Conservation (phyloP, 495 filamentous ascomycete genomes). For the Letharia lupina region DNA sequence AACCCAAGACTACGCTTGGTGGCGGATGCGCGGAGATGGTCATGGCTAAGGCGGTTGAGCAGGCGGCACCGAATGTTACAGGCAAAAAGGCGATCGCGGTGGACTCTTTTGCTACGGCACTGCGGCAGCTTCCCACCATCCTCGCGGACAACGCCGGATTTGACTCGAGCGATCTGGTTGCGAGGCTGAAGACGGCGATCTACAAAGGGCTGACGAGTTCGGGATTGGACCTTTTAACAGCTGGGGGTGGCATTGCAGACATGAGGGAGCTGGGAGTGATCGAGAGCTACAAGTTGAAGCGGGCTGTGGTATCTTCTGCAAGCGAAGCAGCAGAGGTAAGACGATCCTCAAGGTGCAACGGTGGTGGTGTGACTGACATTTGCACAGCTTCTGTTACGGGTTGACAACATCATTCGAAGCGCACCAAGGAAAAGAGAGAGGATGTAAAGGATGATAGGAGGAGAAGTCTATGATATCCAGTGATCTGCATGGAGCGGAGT, state of each 20-base stretch:
- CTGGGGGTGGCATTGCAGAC: slow-evolving; percentile 88
- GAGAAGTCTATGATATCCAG: neutral
- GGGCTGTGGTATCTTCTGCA: slow-evolving; percentile 88
- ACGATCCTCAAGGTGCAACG: neutral
- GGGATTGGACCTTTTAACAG: slow-evolving; percentile 79
- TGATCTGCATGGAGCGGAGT: slow-evolving; percentile 1
- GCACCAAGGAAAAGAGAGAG: slow-evolving; percentile 69
- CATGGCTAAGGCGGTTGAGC: slow-evolving; percentile 96
- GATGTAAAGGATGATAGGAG: slow-evolving; percentile 39
- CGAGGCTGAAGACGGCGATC: slow-evolving; percentile 82
- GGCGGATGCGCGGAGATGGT: slow-evolving; percentile 97
- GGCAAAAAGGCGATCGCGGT: slow-evolving; percentile 96
- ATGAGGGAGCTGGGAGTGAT: slow-evolving; percentile 97
- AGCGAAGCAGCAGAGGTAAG: slow-evolving; percentile 93
- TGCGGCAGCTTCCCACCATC: slow-evolving; percentile 91
- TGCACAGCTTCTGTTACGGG: slow-evolving; percentile 62
- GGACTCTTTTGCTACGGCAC: slow-evolving; percentile 75
- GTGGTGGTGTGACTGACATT: slow-evolving; percentile 10
- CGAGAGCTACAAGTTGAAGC: slow-evolving; percentile 98
- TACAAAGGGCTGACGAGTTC: slow-evolving; percentile 90
- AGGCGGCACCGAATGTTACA: slow-evolving; percentile 84
- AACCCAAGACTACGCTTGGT: slow-evolving; percentile 87
- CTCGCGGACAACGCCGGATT: slow-evolving; percentile 95
- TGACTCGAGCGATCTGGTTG: slow-evolving; percentile 88
- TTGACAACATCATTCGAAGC: slow-evolving; percentile 79